Evolutionary conservation across 192 early-diverging fungal genomes (phyloP), one percentile per base, ranked within the genome.

Genomic region (Irineochytrium annulatum): DNA sequence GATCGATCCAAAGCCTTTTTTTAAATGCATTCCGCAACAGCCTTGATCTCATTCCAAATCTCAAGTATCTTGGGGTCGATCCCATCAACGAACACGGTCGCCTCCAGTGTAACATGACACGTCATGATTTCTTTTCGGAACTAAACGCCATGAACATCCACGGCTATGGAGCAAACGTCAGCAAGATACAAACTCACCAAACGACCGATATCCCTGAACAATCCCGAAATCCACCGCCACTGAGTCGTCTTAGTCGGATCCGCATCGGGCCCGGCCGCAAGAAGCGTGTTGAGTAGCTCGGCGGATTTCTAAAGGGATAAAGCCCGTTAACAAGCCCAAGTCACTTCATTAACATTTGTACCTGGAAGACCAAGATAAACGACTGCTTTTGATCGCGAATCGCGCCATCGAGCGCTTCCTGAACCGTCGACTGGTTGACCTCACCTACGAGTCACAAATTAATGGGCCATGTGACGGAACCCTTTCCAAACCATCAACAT

Each of bases 341-440:
- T 22, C 19, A 17, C 31, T 54, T 16, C 60, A 52, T 29, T 19
- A 31, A 57, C 1, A 88, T 30, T 51, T 44, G 85, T 58, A 84
- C 77, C 75, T 87, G 80, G 60, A 90, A 81, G 1, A 88, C 69
- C 3, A 73, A 68, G 58, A 94, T 77, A 49, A 92, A 86, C 19
- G 87, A 84, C 61, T 93, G 89, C 63, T 85, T 89, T 58, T 91
- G 86, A 57, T 97, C 94, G 34, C 81, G 79, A 49, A 76, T 59
- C 34, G 93, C 87, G 34, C 72, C 78, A 56, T 74, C 80, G 22
- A 90, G 63, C 20, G 86, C 80, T 43, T 83, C 79, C 64, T 92
- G 83, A 13, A 86, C 62, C 20, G 77, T 62, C 57, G 70, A 65
- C 3, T 82, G 48, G 20, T 30, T 65, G 34, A 74, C 59, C 57